Evolutionary conservation across 805 yeast species (phyloP), one percentile per base, ranked within the genome.

Genomic region (Ogataea methylovora): DNA sequence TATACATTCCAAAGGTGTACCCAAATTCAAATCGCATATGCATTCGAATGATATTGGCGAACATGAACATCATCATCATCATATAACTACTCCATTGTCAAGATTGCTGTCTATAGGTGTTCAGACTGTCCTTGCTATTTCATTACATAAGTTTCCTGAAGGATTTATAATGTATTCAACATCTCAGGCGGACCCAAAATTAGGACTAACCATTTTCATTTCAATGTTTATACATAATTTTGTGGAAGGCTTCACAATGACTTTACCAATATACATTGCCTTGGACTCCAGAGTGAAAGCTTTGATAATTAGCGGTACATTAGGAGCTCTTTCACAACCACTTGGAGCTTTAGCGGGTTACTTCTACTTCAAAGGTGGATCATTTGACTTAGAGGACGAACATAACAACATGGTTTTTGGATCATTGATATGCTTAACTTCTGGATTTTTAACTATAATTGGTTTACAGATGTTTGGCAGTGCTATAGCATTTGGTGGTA

Each of bases 241-340:
- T 45, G 80, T 88, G 16, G 98, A 90, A 55, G 98, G 97, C 0
- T 87, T 92, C 53, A 76, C 92, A 12, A 88, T 90, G 84, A 85
- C 95, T 11, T 65, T 88, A 30, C 97, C 97, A 0, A 63, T 90
- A 22, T 92, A 81, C 52, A 72, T 88, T 33, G 85, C 94, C 8
- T 65, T 90, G 41, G 64, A 73, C 28, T 68, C 75, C 1, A 64
- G 84, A 29, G 46, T 59, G 19, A 68, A 73, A 43, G 94, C 97
- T 0, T 60, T 86, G 9, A 42, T 67, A 0, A 69, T 81, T 7
- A 71, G 88, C 12, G 76, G 84, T 1, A 35, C 79, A 0, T 59
- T 90, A 13, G 97, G 96, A 4, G 88, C 90, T 0, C 65, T 76
- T 2, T 77, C 95, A 2, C 97, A 88, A 52, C 96, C 97, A 0